phyloP scores from a whole-genome alignment of 2,329 filamentous ascomycete species.

The Arachnopeziza araneosa region DNA sequence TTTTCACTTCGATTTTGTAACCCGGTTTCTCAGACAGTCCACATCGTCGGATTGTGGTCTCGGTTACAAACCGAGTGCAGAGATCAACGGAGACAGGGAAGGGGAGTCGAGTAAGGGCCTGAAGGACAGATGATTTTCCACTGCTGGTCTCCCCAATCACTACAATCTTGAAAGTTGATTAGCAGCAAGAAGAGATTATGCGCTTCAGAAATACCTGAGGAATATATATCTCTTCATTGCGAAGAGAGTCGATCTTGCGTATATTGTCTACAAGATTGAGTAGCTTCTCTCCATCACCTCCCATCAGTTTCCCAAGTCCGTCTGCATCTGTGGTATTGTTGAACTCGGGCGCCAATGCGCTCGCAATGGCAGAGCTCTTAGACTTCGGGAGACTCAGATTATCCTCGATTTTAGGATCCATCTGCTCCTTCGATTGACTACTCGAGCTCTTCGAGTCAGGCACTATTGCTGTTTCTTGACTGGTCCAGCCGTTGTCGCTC shows the following conservation, averaged over 20 bases:
- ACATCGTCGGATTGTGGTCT: slow-evolving; percentile 9
- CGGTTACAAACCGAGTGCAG: slow-evolving; percentile 10
- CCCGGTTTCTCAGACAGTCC: slow-evolving; percentile 4
- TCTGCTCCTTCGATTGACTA: too few species aligned
- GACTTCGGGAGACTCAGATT: too few species aligned
- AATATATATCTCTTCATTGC: slow-evolving; percentile 9
- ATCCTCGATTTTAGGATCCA: too few species aligned
- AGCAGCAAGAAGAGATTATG: not conserved
- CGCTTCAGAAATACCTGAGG: slow-evolving; percentile 6
- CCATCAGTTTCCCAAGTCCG: slow-evolving; percentile 10
- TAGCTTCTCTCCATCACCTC: slow-evolving; percentile 11
- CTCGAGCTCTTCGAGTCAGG: too few species aligned
- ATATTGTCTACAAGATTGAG: slow-evolving; percentile 7
- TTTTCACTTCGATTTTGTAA: slow-evolving; percentile 9
- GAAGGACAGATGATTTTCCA: slow-evolving; percentile 10
- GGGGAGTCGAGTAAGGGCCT: slow-evolving; percentile 9
- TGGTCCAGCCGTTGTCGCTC: too few species aligned
- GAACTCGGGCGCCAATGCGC: not conserved
- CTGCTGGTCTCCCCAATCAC: slow-evolving; percentile 8
- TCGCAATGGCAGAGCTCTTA: too few species aligned
- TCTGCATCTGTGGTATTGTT: slow-evolving; percentile 5
- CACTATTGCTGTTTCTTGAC: too few species aligned
- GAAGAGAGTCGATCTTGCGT: slow-evolving; percentile 8
- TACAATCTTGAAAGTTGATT: slow-evolving; percentile 2
- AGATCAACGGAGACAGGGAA: slow-evolving; percentile 7